Base-by-base conservation (phyloP, 1,284 basidiomycete genomes). In the Grifola frondosa region DNA sequence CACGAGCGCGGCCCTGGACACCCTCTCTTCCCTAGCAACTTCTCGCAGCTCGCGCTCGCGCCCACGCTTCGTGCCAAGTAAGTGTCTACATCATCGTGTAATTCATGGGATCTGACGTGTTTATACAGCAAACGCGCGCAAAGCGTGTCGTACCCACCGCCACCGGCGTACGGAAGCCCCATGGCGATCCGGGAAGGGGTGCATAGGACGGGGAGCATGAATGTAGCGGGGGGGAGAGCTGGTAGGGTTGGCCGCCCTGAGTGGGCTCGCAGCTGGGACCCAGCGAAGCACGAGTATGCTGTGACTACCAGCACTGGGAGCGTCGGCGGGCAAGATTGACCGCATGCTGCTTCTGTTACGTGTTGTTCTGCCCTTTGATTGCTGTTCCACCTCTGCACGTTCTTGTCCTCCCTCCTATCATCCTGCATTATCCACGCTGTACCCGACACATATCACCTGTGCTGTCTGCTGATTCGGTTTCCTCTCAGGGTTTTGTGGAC, bases 11-110 rank as follows among this genome's bases (percentile, higher is more conserved):
- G 64, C 1, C 75, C 79, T 1, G 81, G 81, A 1, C 75, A 79
- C 49, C 84, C 84, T 8, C 63, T 86, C 10, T 87, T 87, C 63
- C 81, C 79, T 17, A 63, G 61, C 48, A 62, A 53, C 58, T 87
- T 87, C 62, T 76, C 83, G 29, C 71, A 75, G 43, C 63, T 87
- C 48, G 73, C 77, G 20, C 52, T 71, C 16, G 73, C 71, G 20
- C 82, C 82, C 26, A 82, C 80, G 11, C 62, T 85, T 53, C 64
- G 68, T 13, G 71, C 74, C 16, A 78, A 75, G 81, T 81, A 54
- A 52, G 73, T 52, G 11, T 41, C 20, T 17, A 16, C 6, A 24
- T 35, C n/a, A n/a, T n/a, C n/a, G n/a, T n/a, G n/a, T n/a, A n/a
- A n/a, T 17, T 20, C 6, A 17, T 12, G 25, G 8, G 7, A 10